phyloP scores from a whole-genome alignment of 768 basidiomycete genomes.

The Sporobolomyces pararoseus region DNA sequence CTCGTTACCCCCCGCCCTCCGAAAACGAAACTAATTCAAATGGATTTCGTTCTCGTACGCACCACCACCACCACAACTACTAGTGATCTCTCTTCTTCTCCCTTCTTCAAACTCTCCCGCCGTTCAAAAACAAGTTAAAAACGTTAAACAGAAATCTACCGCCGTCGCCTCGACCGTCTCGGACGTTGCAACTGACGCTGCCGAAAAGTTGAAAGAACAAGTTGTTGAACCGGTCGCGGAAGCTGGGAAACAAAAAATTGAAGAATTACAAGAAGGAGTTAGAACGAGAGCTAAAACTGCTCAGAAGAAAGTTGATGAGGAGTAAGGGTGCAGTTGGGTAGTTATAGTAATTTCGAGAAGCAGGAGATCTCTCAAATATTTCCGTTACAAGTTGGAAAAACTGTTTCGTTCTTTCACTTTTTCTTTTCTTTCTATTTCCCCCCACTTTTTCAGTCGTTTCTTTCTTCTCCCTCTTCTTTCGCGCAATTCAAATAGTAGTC shows the following conservation, averaged over 20 bases:
- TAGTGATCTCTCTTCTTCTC: slow-evolving; percentile 41
- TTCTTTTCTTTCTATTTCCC: background rate
- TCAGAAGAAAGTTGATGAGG: background rate
- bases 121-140: slow-evolving; percentile 51
- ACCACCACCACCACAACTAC: too few species aligned
- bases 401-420: background rate
- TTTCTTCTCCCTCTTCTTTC: background rate
- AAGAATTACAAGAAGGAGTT: slow-evolving; percentile 23
- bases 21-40: slow-evolving; percentile 62
- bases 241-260: slow-evolving; percentile 18
- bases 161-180: slow-evolving; percentile 19
- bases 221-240: slow-evolving; percentile 24
- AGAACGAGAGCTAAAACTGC: slow-evolving; percentile 10
- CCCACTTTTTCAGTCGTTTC: background rate
- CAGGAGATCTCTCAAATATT: too few species aligned
- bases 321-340: background rate
- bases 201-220: slow-evolving; percentile 11
- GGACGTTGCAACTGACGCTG: background rate
- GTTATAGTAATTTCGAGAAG: too few species aligned
- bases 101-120: slow-evolving; percentile 53
- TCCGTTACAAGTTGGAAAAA: too few species aligned
- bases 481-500: background rate
- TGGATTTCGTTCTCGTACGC: too few species aligned
- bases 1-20: slow-evolving; percentile 51
- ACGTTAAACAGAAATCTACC: slow-evolving; percentile 36